A percentile compares a stretch with the other conserved stretches of the same genome.
Conservation (phyloP, 2,329 filamentous ascomycete species). For the Orbilia blumenaviensis region DNA sequence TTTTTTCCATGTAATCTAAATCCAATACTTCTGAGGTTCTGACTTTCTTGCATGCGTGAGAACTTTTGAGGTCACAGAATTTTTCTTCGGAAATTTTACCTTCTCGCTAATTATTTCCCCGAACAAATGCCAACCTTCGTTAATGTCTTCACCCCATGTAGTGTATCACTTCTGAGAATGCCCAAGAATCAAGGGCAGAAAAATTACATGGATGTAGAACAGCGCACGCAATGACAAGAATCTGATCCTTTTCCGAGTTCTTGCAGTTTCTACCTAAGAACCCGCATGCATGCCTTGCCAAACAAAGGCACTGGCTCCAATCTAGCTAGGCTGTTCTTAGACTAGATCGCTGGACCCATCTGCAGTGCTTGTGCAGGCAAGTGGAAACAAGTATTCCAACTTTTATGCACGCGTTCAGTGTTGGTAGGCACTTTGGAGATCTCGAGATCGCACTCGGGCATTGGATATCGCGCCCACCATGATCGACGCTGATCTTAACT, state of each 20-base stretch:
- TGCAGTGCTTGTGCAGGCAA: not conserved
- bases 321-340: not conserved
- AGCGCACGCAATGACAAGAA: not conserved
- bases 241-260: no score
- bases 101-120: conserved; percentile 8
- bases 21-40: not conserved
- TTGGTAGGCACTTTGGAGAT: not conserved
- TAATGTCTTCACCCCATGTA: not conserved
- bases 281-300: no score
- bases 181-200: not conserved
- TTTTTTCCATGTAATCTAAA: not conserved
- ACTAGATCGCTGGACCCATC: not conserved
- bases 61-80: not conserved
- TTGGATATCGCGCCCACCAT: not conserved
- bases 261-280: no score
- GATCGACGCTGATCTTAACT: not conserved
- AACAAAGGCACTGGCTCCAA: no score
- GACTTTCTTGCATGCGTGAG: not conserved
- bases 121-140: not conserved
- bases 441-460: no score
- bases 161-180: not conserved
- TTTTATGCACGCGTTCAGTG: not conserved
- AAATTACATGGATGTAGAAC: not conserved
- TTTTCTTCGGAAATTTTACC: not conserved
- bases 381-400: not conserved